Evolutionary conservation across 106 monocot species (phyloP).

Genomic region (Phalaenopsis aphrodite): DNA sequence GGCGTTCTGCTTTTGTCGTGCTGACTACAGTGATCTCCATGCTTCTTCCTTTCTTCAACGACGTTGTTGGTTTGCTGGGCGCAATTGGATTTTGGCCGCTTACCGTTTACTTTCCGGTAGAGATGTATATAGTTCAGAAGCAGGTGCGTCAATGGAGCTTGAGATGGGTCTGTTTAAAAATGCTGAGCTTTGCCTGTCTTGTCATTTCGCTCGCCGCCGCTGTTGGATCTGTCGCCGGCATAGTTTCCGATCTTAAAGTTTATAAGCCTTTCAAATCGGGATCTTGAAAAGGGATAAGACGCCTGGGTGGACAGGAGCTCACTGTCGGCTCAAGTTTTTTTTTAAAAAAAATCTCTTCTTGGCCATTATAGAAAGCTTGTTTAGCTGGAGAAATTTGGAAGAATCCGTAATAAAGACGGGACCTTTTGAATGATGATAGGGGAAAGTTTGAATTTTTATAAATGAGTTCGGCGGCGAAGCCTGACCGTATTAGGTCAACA

Average conservation of each 20-base stretch:
- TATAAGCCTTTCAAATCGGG: conserved; percentile 27
- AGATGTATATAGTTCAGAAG: conserved; percentile 47
- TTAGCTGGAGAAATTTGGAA: too few species aligned
- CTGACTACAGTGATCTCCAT: conserved; percentile 37
- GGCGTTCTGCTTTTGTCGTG: conserved; percentile 37
- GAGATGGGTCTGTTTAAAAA: conserved; percentile 32
- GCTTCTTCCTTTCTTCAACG: conserved; percentile 56
- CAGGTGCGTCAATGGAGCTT: conserved; percentile 34
- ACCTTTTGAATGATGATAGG: too few species aligned
- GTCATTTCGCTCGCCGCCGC: conserved; percentile 31
- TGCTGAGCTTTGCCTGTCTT: conserved; percentile 33
- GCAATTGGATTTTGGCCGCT: conserved; percentile 53
- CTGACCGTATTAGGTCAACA: too few species aligned
- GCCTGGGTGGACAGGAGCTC: too few species aligned
- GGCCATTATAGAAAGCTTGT: too few species aligned
- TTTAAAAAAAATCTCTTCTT: too few species aligned
- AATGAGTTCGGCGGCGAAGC: too few species aligned
- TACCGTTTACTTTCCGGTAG: conserved; percentile 43
- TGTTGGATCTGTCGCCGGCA: conserved; percentile 30
- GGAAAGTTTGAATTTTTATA: too few species aligned
- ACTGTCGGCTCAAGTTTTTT: too few species aligned
- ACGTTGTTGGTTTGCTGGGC: conserved; percentile 44
- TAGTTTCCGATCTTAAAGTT: conserved; percentile 22
- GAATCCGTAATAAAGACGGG: too few species aligned
- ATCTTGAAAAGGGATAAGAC: background rate